Conservation (phyloP, 2,329 filamentous ascomycete genomes). For the Fusarium torulosum region DNA sequence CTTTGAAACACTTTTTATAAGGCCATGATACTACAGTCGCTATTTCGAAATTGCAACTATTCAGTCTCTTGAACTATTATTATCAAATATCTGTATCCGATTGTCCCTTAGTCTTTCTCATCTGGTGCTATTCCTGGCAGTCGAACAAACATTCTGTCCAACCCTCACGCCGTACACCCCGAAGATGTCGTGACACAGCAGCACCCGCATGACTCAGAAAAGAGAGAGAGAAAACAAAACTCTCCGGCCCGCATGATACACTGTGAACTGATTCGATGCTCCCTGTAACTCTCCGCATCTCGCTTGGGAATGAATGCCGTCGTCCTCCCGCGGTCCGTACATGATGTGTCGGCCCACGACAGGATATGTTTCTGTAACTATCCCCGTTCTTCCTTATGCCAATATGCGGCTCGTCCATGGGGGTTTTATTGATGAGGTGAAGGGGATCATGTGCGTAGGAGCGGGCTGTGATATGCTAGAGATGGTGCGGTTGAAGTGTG, state of each 20-base stretch:
- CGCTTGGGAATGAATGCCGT: conserved; percentile 27
- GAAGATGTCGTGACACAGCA: conserved; percentile 26
- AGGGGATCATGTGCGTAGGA: neutral
- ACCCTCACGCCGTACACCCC: conserved; percentile 23
- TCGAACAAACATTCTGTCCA: conserved; percentile 7
- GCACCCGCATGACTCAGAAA: conserved; percentile 19
- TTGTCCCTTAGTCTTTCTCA: neutral
- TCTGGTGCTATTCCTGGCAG: neutral
- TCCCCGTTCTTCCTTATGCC: neutral
- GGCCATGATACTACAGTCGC: no score
- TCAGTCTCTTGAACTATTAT: neutral
- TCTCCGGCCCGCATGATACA: conserved; percentile 22
- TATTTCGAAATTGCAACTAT: neutral
- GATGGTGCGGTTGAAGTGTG: no score
- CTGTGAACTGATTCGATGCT: neutral
- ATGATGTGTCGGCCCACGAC: conserved; percentile 17
- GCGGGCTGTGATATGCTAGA: neutral
- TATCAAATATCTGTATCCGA: neutral
- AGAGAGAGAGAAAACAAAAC: conserved; percentile 2
- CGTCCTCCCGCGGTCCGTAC: conserved; percentile 29
- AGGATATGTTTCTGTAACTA: neutral
- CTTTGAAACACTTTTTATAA: neutral
- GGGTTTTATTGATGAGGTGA: neutral
- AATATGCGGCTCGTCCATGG: neutral
- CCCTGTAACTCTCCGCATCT: conserved; percentile 11